Evolutionary conservation across 2,329 filamentous ascomycete genomes (phyloP).

Genomic region (Remersonia thermophila): DNA sequence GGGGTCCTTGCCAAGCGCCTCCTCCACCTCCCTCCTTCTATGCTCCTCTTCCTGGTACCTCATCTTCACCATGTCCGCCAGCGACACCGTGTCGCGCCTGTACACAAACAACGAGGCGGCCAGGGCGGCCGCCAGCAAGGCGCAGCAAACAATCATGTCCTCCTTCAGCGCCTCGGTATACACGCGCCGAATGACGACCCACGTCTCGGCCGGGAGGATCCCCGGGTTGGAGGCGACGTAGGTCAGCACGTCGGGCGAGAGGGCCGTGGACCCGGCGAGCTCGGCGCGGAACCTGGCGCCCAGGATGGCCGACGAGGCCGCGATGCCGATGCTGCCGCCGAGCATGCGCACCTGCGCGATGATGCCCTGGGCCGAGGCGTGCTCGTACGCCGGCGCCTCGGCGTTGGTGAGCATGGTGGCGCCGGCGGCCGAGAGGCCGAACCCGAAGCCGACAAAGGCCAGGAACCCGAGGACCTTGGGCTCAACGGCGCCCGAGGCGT

Average conservation of each 20-base stretch:
- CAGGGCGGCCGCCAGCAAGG: conserved; percentile 28
- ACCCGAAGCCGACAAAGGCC: conserved; percentile 39
- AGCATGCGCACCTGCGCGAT: conserved; percentile 39
- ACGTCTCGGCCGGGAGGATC: conserved; percentile 20
- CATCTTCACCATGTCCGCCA: conserved; percentile 19
- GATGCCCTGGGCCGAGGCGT: conserved; percentile 40
- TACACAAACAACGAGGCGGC: conserved; percentile 30
- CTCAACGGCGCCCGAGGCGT: conserved; percentile 24
- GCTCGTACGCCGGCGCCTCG: conserved; percentile 32
- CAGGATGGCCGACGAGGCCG: conserved; percentile 37
- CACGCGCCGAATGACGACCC: conserved; percentile 23
- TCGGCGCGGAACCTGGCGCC: conserved; percentile 21
- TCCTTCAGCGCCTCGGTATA: conserved; percentile 33
- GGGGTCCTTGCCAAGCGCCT: background rate
- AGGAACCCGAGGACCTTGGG: conserved; percentile 37
- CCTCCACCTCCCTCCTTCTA: too few species aligned
- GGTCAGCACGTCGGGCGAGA: conserved; percentile 20
- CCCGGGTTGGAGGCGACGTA: conserved; percentile 10
- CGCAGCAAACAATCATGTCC: conserved; percentile 35
- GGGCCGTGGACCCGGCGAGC: conserved; percentile 16
- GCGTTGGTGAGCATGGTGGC: conserved; percentile 33
- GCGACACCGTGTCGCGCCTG: conserved; percentile 21
- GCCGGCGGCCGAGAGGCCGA: conserved; percentile 35
- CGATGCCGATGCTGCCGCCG: conserved; percentile 42
- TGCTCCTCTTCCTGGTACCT: conserved; percentile 19